phyloP scores from a whole-genome alignment of 2,329 filamentous ascomycete genomes.

The Chaetothyriales sp. region DNA sequence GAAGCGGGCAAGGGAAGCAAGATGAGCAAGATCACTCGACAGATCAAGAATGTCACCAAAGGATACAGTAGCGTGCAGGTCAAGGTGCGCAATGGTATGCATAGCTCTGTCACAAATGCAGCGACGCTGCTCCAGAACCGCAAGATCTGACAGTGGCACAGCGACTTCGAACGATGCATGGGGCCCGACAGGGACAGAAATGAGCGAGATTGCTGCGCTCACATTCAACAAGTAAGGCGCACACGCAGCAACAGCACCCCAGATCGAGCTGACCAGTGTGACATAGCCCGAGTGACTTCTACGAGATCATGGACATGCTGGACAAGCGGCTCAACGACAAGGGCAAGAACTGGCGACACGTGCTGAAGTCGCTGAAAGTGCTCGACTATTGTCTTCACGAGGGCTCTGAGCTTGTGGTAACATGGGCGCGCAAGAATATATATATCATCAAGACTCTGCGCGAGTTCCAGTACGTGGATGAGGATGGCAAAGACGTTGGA shows the following conservation, averaged over 20 bases:
- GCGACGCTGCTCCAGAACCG: background rate
- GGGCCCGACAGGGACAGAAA: conserved; percentile 94
- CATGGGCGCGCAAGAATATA: conserved; percentile 93
- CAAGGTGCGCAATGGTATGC: conserved; percentile 90
- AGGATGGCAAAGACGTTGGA: conserved; percentile 87
- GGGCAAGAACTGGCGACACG: conserved; percentile 98
- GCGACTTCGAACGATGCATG: conserved; percentile 98
- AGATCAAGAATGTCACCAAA: conserved; percentile 98
- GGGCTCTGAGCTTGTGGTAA: conserved; percentile 88
- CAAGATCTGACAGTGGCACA: conserved; percentile 26
- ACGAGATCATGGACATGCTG: conserved; percentile 99
- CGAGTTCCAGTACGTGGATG: conserved; percentile 92
- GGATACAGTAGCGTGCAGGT: conserved; percentile 93
- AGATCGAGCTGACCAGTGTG: conserved; percentile 5
- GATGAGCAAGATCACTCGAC: conserved; percentile 96
- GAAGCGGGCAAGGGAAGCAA: conserved; percentile 7
- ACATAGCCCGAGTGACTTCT: conserved; percentile 80
- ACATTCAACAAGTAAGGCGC: conserved; percentile 81
- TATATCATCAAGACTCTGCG: conserved; percentile 98
- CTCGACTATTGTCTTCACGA: conserved; percentile 96
- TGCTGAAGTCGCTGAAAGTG: conserved; percentile 92
- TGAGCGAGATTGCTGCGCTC: conserved; percentile 96
- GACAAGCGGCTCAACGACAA: conserved; percentile 98
- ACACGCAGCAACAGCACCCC: background rate
- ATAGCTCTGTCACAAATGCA: conserved; percentile 5